Evolutionary conservation across 805 yeast species (phyloP).

Genomic region (Sugiyamaella lignohabitans): DNA sequence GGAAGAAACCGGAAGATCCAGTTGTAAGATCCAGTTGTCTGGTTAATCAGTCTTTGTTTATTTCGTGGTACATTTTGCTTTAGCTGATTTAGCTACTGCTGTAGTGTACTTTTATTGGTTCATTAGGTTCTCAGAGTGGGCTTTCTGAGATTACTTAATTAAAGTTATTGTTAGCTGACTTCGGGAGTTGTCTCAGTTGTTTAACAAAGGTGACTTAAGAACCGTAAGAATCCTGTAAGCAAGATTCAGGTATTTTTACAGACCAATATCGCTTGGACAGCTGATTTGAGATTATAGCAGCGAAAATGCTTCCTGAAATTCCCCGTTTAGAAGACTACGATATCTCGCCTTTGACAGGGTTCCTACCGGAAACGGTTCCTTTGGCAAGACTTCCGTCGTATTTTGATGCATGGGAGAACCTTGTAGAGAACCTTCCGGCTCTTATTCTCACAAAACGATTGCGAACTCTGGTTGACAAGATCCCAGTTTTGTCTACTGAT

Average conservation of each 20-base stretch:
- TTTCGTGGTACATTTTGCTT: too few species aligned
- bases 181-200: not conserved
- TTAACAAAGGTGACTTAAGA: not conserved
- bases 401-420: constrained; percentile 70
- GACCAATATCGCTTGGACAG: too few species aligned
- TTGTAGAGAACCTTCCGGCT: constrained; percentile 64
- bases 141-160: too few species aligned
- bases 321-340: constrained; percentile 60
- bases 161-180: not conserved
- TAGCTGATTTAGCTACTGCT: too few species aligned
- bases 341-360: constrained; percentile 66
- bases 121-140: too few species aligned
- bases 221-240: not conserved
- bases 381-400: constrained; percentile 54
- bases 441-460: constrained; percentile 59
- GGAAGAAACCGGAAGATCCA: too few species aligned
- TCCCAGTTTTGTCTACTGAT: constrained; percentile 52
- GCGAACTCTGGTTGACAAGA: constrained; percentile 53
- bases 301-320: constrained; percentile 30
- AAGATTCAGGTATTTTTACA: not conserved
- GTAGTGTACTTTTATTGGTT: too few species aligned
- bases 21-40: too few species aligned
- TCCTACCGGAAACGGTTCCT: constrained; percentile 68
- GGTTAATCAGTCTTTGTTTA: too few species aligned
- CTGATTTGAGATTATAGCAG: not conserved